Percentiles rank a stretch among this genome's conserved stretches.
Evolutionary conservation across 805 yeast genomes (phyloP).

Genomic region (Hanseniaspora nectarophila): DNA sequence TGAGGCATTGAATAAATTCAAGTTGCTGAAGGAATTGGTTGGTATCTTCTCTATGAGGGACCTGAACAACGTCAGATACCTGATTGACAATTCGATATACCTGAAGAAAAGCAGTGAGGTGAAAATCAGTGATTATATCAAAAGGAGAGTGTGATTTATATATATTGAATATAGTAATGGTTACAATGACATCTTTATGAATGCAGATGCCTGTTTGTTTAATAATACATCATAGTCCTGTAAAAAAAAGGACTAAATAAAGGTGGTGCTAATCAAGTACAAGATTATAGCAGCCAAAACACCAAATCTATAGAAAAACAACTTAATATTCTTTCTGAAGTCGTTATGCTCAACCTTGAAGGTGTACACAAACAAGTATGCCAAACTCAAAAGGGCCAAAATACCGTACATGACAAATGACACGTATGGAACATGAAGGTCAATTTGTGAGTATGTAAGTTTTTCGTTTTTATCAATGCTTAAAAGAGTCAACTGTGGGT

Average conservation of each 20-base stretch:
- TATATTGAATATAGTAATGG: too few relatives aligned
- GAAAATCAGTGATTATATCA: constrained; percentile 1
- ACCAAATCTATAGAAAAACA: constrained; percentile 2
- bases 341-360: neutral
- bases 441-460: constrained; percentile 37
- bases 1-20: neutral
- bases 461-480: constrained; percentile 32
- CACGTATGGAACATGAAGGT: constrained; percentile 43
- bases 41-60: constrained; percentile 11
- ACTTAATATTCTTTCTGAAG: neutral
- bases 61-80: constrained; percentile 11
- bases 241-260: too few relatives aligned
- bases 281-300: neutral
- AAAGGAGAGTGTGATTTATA: neutral
- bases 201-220: too few relatives aligned
- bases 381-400: neutral
- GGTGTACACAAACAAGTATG: neutral
- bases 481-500: constrained; percentile 74
- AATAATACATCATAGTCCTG: too few relatives aligned
- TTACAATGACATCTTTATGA: too few relatives aligned
- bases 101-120: constrained; percentile 2
- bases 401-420: constrained; percentile 23
- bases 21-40: constrained; percentile 9
- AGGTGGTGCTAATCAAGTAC: neutral
- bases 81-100: constrained; percentile 11